Conservation (phyloP, 371 early-diverging fungal genomes). For the Zopfochytrium polystomum region DNA sequence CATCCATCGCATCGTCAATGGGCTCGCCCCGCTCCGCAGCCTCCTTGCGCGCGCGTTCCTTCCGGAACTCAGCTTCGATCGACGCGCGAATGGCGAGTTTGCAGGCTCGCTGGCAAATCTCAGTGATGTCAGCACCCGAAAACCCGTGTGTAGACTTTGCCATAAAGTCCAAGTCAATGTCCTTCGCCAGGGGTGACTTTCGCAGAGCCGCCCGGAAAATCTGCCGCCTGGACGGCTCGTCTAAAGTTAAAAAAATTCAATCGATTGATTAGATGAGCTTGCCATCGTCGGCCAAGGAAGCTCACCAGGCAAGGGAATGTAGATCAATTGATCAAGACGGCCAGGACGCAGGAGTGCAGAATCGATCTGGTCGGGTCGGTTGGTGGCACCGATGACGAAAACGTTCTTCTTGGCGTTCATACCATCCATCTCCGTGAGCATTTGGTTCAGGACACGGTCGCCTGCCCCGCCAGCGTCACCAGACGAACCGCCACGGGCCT, state of each 20-base stretch:
- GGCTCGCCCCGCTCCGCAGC: conserved; percentile 65
- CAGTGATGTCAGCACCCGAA: conserved; percentile 99
- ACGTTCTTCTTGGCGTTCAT: conserved; percentile 99
- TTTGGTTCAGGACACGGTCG: conserved; percentile 99
- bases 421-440: conserved; percentile 99
- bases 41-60: conserved; percentile 70
- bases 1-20: conserved; percentile 79
- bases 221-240: conserved; percentile 82
- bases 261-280: conserved; percentile 76
- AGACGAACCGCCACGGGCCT: conserved; percentile 83
- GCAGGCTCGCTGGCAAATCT: conserved; percentile 99
- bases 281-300: not conserved
- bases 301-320: conserved; percentile 95
- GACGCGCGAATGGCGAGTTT: conserved; percentile 99
- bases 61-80: conserved; percentile 88
- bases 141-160: conserved; percentile 95
- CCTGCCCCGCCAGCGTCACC: conserved; percentile 97
- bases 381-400: conserved; percentile 99
- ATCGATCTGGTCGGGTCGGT: conserved; percentile 98
- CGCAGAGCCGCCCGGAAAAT: conserved; percentile 94
- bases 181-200: conserved; percentile 90
- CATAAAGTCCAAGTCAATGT: conserved; percentile 84
- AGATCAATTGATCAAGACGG: conserved; percentile 99
- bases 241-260: conserved; percentile 52
- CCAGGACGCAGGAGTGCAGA: conserved; percentile 96